Conservation (phyloP, 2,329 filamentous ascomycete species). For the Trichoderma asperellum region DNA sequence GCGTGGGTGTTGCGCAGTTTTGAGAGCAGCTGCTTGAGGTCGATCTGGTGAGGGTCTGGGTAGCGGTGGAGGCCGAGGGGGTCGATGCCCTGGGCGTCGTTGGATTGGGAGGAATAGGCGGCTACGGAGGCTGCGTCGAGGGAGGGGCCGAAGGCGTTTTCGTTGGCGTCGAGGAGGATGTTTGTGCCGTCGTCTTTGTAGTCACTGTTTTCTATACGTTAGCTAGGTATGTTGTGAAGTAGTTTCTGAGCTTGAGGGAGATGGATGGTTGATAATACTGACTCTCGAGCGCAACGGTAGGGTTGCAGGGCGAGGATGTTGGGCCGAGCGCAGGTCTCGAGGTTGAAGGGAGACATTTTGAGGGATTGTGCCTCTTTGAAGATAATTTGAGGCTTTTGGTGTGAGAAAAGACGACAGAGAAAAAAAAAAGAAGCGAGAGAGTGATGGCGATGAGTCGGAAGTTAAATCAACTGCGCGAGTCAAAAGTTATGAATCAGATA, state of each 20-base stretch:
- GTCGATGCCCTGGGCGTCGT: constrained; percentile 57
- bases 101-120: constrained; percentile 41
- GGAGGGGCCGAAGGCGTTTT: constrained; percentile 92
- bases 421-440: neutral
- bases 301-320: constrained; percentile 79
- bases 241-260: neutral
- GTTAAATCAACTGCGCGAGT: constrained; percentile 3
- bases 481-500: constrained; percentile 15
- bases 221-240: neutral
- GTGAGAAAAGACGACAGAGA: neutral
- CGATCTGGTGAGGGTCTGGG: constrained; percentile 90
- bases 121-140: constrained; percentile 55
- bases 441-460: constrained; percentile 1
- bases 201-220: constrained; percentile 63
- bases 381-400: neutral
- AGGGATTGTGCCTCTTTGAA: neutral
- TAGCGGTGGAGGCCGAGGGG: constrained; percentile 87
- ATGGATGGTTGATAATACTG: constrained; percentile 42
- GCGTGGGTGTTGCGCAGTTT: constrained; percentile 81
- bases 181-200: constrained; percentile 99
- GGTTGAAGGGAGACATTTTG: constrained; percentile 67
- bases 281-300: constrained; percentile 83
- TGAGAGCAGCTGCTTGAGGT: constrained; percentile 86
- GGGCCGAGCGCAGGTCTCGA: constrained; percentile 73
- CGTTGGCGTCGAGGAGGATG: constrained; percentile 94